phyloP scores from a whole-genome alignment of 768 basidiomycete genomes.

The Serpula lacrymans region DNA sequence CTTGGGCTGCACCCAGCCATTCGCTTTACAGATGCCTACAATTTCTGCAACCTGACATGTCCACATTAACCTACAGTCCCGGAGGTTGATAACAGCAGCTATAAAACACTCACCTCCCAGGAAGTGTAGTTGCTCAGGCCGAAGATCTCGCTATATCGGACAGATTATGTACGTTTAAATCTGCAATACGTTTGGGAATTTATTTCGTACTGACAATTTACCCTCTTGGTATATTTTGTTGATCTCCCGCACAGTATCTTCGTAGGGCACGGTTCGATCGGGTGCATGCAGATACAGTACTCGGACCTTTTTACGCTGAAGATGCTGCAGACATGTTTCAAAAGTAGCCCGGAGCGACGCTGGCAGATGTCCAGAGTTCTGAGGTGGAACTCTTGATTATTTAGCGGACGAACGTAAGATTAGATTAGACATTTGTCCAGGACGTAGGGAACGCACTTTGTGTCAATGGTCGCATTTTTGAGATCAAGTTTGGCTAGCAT shows the following conservation, averaged over 20 bases:
- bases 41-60: conserved; percentile 50
- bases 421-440: not conserved
- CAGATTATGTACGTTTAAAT: not conserved
- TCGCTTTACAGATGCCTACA: conserved; percentile 51
- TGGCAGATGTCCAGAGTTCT: conserved; percentile 39
- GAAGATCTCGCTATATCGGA: conserved; percentile 48
- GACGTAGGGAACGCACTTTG: conserved; percentile 36
- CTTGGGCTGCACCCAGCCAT: conserved; percentile 52
- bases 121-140: conserved; percentile 59
- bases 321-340: conserved; percentile 39
- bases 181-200: not conserved
- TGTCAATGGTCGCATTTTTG: conserved; percentile 40
- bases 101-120: conserved; percentile 42
- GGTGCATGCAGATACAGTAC: conserved; percentile 61
- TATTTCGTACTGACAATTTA: conserved; percentile 40
- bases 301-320: conserved; percentile 44
- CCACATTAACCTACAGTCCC: not conserved
- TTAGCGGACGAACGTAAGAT: not conserved
- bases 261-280: conserved; percentile 54
- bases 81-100: not conserved
- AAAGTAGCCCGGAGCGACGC: conserved; percentile 42
- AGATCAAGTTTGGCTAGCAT: conserved; percentile 39
- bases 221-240: conserved; percentile 57
- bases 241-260: conserved; percentile 50
- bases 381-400: conserved; percentile 37